Percentiles rank a stretch among this genome's conserved stretches.
phyloP scores from a whole-genome alignment of 306 rosid genomes.

The Biancaea sappan region DNA sequence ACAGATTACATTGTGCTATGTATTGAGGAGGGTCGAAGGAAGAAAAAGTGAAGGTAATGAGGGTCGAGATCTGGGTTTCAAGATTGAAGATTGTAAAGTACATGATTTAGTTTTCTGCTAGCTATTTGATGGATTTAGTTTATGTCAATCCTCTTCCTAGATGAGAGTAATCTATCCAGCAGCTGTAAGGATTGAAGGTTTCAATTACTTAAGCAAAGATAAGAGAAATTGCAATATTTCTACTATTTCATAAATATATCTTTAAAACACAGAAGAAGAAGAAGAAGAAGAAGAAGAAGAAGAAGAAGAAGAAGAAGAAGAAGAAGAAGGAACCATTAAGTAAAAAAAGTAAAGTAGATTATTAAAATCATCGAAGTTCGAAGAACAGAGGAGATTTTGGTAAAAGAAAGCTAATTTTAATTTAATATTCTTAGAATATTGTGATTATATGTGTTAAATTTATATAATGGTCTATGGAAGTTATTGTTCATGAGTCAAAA shows the following conservation, averaged over 20 bases:
- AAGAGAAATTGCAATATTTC: slow-evolving; percentile 74
- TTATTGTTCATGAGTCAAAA: slow-evolving; percentile 22
- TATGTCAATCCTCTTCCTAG: too few species aligned
- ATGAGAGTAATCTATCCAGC: too few species aligned
- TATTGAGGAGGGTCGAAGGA: too few species aligned
- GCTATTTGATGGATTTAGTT: too few species aligned
- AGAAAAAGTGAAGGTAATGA: too few species aligned
- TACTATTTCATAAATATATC: slow-evolving; percentile 68
- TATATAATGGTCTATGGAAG: slow-evolving; percentile 34
- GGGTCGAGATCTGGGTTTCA: too few species aligned
- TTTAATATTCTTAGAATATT: slow-evolving; percentile 33
- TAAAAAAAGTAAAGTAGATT: slow-evolving; percentile 36
- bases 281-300: too few species aligned
- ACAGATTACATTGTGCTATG: too few species aligned
- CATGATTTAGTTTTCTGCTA: too few species aligned
- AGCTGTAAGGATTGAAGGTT: slow-evolving; percentile 82
- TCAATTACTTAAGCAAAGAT: slow-evolving; percentile 78
- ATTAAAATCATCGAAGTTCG: slow-evolving; percentile 26
- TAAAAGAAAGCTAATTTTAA: slow-evolving; percentile 42
- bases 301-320: too few species aligned
- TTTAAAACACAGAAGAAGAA: neutral
- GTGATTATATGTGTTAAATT: neutral
- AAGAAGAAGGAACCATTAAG: slow-evolving; percentile 22
- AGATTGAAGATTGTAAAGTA: too few species aligned
- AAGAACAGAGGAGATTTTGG: slow-evolving; percentile 44